phyloP scores from a whole-genome alignment of 176 grass and related monocot genomes.

The Oryza longistaminata region DNA sequence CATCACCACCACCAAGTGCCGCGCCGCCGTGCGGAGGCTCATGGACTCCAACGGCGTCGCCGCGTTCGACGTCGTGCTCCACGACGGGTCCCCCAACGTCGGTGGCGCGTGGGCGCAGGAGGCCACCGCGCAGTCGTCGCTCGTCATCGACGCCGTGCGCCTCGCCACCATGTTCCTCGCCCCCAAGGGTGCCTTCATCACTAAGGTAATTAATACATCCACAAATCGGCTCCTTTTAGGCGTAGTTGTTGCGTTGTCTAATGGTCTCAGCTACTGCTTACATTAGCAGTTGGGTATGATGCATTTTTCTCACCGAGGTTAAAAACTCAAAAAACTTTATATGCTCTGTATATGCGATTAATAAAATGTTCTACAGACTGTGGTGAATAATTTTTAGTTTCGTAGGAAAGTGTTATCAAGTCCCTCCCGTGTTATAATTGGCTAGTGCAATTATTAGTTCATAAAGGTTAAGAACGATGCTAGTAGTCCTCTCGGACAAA shows the following conservation, averaged over 20 bases:
- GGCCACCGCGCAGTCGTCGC: slow-evolving; percentile 73
- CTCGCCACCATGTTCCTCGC: slow-evolving; percentile 82
- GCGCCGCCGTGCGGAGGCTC: slow-evolving; percentile 65
- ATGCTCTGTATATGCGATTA: neutral
- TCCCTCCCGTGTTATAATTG: neutral
- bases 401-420: too few relatives aligned
- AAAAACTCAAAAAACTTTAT: neutral
- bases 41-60: slow-evolving; percentile 69
- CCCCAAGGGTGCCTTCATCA: slow-evolving; percentile 84
- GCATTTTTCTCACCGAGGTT: neutral
- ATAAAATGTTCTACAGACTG: neutral
- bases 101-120: slow-evolving; percentile 92
- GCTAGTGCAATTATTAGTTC: neutral
- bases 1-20: slow-evolving; percentile 92
- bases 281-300: neutral
- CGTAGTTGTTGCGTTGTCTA: neutral
- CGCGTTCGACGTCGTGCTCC: slow-evolving; percentile 80
- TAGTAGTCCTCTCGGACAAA: neutral
- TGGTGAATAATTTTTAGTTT: too few relatives aligned
- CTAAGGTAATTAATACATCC: slow-evolving; percentile 48
- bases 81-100: slow-evolving; percentile 94
- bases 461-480: neutral
- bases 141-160: slow-evolving; percentile 76
- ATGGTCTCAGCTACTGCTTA: neutral
- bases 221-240: neutral